Base-by-base conservation (phyloP, 1,284 basidiomycete genomes). In the Coniferiporia weirii region DNA sequence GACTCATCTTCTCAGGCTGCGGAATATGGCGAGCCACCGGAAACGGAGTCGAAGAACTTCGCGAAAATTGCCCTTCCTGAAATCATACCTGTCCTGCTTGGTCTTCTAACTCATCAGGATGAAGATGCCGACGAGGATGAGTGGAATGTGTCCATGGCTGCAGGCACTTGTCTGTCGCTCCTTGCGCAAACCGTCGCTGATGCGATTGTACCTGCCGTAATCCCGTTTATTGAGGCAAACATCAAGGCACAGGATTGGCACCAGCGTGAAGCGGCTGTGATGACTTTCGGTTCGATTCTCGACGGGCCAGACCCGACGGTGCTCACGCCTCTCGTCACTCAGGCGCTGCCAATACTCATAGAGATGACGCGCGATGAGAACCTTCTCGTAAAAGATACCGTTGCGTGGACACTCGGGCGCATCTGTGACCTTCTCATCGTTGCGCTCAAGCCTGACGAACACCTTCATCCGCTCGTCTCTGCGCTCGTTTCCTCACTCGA, bases 81-180 rank as follows among this genome's bases (percentile, higher is more conserved):
- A 73, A 95, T 98, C 64, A 81, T 96, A 0, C 96, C 96, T 3
- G 95, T 98, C 10, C 82, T 99, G 13, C 81, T 99, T 50, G 82
- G 88, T 56, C 82, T 98, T 19, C 83, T 99, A 62, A 94, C 91
- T 5, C 88, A 85, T 62, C 97, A 99, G 74, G 93, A 96, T 68
- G 97, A 98, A 71, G 95, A 98, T 65, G 94, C 93, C 0, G 95
- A 97, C 60, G 96, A 98, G 66, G 97, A 98, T 68, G 97, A 99
- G 72, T 99, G 96, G 97, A 97, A 96, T 68, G 87, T 96, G 48
- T 89, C 94, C 32, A 98, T 98, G 94, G 93, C 97, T 17, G 95
- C 94, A n/a, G 94, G 90, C 22, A 95, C 93, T 1, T 98, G 95
- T 72, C 79, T 99, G 52, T 81, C 85, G 43, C 85, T 95, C 45